A percentile compares a stretch with the other conserved stretches of the same genome.
Evolutionary conservation across 306 rosid genomes (phyloP).

Genomic region (Citrullus mucosospermus): DNA sequence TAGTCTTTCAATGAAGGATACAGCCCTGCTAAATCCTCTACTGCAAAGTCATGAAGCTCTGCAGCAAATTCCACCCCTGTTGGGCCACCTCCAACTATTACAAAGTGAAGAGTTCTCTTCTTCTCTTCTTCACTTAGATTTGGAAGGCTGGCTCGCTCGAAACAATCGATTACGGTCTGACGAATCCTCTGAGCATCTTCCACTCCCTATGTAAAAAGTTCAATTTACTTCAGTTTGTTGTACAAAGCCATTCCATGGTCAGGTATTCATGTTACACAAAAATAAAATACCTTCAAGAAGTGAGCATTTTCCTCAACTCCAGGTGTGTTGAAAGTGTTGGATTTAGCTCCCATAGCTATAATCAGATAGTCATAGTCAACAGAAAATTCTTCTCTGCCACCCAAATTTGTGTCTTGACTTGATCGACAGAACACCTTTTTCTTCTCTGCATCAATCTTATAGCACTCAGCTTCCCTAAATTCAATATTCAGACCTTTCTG

Average conservation of each 20-base stretch:
- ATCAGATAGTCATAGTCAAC: constrained; percentile 64
- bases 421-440: constrained; percentile 51
- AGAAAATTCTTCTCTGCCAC: constrained; percentile 43
- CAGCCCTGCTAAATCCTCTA: constrained; percentile 49
- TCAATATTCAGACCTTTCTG: constrained; percentile 44
- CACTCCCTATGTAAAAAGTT: constrained; percentile 34
- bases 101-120: constrained; percentile 68
- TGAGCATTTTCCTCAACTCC: constrained; percentile 73
- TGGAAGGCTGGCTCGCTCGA: constrained; percentile 68
- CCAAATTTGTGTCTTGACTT: constrained; percentile 23
- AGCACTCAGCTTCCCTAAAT: constrained; percentile 57
- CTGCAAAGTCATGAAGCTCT: constrained; percentile 67
- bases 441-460: constrained; percentile 49
- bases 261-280: not conserved
- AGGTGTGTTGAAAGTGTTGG: constrained; percentile 76
- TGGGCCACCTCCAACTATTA: constrained; percentile 84
- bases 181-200: constrained; percentile 83
- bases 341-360: constrained; percentile 56
- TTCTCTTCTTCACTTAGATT: constrained; percentile 56
- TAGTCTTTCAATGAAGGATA: constrained; percentile 46
- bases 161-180: constrained; percentile 53
- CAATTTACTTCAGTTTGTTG: not conserved
- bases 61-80: constrained; percentile 90
- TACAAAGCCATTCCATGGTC: not conserved
- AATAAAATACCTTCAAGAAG: constrained; percentile 49